phyloP scores from a whole-genome alignment of 768 basidiomycete species.

The Lactarius hengduanensis region DNA sequence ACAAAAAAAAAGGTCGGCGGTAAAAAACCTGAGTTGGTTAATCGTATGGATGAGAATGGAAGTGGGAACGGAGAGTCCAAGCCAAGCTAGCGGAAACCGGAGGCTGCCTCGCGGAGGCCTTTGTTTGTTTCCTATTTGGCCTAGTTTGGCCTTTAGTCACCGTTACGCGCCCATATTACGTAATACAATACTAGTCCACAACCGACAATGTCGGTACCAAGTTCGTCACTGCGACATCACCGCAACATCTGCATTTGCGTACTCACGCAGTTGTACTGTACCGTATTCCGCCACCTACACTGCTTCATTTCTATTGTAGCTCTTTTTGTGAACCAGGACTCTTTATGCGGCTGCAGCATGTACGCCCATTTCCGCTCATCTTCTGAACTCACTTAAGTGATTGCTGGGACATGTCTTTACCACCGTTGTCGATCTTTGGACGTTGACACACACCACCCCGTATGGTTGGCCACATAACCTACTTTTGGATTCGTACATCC shows the following conservation, averaged over 20 bases:
- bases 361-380: background rate
- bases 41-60: slow-evolving; percentile 2
- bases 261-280: background rate
- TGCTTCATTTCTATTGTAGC: background rate
- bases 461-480: background rate
- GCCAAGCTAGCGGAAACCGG: background rate
- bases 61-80: background rate
- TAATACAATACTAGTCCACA: background rate
- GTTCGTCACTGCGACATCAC: background rate
- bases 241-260: background rate
- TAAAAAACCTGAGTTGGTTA: background rate
- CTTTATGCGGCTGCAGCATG: background rate
- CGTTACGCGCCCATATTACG: background rate
- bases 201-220: background rate
- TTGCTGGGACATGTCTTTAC: background rate
- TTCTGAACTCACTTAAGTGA: background rate
- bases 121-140: background rate
- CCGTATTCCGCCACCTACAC: background rate
- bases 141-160: background rate
- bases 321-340: background rate
- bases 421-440: background rate
- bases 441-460: too few relatives aligned
- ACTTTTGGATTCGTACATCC: background rate
- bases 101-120: background rate
- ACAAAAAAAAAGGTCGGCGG: slow-evolving; percentile 1